Evolutionary conservation across 257 asterid species (phyloP), one percentile per base, ranked within the genome.

Genomic region (Hygrophila difformis): DNA sequence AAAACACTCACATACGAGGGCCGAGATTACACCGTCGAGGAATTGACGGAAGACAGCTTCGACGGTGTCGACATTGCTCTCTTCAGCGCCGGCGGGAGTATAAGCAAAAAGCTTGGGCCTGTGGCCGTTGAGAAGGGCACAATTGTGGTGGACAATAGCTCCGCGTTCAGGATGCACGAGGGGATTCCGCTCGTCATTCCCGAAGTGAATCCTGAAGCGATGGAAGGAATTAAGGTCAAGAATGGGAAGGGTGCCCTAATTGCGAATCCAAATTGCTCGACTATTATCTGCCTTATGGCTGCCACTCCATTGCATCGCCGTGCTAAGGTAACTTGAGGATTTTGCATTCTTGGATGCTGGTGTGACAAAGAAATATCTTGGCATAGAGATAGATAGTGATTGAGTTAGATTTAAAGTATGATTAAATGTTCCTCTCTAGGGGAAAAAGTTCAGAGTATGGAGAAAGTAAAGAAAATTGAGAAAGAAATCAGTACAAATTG

Each of bases 71-170:
- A 87, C 65, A 83, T 87, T 44, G 94, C 91, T 5, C 74, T 83
- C 22, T 83, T 87, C 53, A 75, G 91, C 24, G 97, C 97, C 21
- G 94, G 97, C 3, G 94, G 94, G 40, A 73, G 94, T 10, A 80
- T 5, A 33, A 33, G 12, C 37, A 33, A 33, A 1, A 33, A 82
- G 43, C 84, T 69, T 45, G 96, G 87, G 47, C 96, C 93, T 0
- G 39, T 85, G 5, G 97, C 97, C 1, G 94, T 68, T 1, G 71
- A 64, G 36, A 77, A 77, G 39, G 97, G 96, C 28, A 24, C 78
- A 18, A 44, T 89, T 64, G 97, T 89, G 1, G 97, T 89, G 58
- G 97, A 89, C 70, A 89, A 89, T 60, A 89, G 97, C 78, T 89
- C 96, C 1, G 97, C 97, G 2, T 89, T 89, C 65, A 71, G 97